Evolutionary conservation across 208 protist genomes (phyloP), one percentile per base, ranked within the genome.

Genomic region (Endotrypanum monterogeii): DNA sequence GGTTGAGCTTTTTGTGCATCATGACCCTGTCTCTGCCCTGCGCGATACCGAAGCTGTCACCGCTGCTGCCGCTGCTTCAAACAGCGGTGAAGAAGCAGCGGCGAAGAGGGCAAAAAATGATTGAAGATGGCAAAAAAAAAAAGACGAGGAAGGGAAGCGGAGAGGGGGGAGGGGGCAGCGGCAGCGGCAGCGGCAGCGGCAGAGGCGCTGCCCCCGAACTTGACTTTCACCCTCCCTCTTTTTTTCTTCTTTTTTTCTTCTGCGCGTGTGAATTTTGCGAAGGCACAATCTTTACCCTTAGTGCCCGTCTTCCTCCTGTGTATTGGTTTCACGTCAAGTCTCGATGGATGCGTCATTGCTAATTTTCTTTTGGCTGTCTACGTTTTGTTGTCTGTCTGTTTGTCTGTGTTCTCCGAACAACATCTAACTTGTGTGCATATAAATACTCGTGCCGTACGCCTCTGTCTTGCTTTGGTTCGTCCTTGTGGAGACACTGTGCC

Each of bases 31-130:
- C 18, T 52, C 83, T 50, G 69, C 76, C 20, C 55, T 77, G 35
- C 80, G 83, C 52, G 76, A 85, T 35, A 83, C 70, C 54, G 48
- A 32, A 30, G 73, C 84, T 65, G 60, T 35, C 20, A 20, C 18
- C 44, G 77, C 84, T 11, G 56, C 68, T 35, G 76, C 62, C n/a
- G n/a, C n/a, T n/a, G n/a, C n/a, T n/a, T n/a, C n/a, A n/a, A n/a
- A n/a, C n/a, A n/a, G n/a, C n/a, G n/a, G n/a, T n/a, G n/a, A n/a
- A n/a, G n/a, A 28, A 82, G 72, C 41, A 62, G 74, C 67, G 70
- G 44, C 35, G 25, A 87, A 89, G 78, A 82, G 73, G 58, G 51
- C 57, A 3, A 85, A 79, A 73, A 67, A 67, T 41, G 84, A 87
- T 68, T 87, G 83, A 55, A 39, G 50, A 67, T 41, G 84, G 85